Percentiles rank a stretch among this genome's conserved stretches.
Evolutionary conservation across 169 alveolate genomes (phyloP).

Genomic region (Plasmodium berghei): DNA sequence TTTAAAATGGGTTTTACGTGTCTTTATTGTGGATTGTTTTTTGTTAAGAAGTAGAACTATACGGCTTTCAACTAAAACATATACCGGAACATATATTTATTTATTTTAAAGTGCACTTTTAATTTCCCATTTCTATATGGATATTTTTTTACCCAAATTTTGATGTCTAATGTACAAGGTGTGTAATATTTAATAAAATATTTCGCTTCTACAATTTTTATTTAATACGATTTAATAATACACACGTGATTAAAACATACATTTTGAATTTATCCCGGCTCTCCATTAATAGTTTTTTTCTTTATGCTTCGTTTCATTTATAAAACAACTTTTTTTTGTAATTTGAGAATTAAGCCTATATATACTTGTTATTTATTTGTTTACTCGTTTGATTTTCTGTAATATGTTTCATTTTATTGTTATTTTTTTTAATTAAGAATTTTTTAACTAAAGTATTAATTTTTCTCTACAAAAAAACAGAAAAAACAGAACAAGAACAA

Average conservation of each 20-base stretch:
- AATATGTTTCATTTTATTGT: not conserved
- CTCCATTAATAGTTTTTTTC: not conserved
- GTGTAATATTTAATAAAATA: too few species aligned
- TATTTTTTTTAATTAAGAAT: slow-evolving; percentile 35
- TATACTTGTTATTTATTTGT: not conserved
- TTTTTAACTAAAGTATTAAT: slow-evolving; percentile 15
- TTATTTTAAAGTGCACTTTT: too few species aligned
- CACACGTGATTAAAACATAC: too few species aligned
- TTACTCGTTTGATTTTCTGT: not conserved
- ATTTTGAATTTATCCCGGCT: not conserved
- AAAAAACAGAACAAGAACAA: slow-evolving; percentile 13
- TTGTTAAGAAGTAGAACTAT: slow-evolving; percentile 2
- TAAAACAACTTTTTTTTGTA: not conserved
- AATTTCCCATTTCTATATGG: too few species aligned
- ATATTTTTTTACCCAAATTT: too few species aligned
- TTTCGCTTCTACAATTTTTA: too few species aligned
- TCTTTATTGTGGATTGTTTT: slow-evolving; percentile 68
- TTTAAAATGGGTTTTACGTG: slow-evolving; percentile 67
- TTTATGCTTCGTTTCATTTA: not conserved
- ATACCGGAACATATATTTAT: too few species aligned
- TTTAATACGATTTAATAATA: too few species aligned
- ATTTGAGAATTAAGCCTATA: not conserved
- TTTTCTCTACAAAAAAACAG: slow-evolving; percentile 33
- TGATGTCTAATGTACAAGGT: too few species aligned
- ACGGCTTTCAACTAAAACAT: not conserved